These are phyloP conservation scores for Pestalotiopsis sp. DNA, from an alignment of 2,329 filamentous ascomycete species.

Conservation along the genomic window DNA sequence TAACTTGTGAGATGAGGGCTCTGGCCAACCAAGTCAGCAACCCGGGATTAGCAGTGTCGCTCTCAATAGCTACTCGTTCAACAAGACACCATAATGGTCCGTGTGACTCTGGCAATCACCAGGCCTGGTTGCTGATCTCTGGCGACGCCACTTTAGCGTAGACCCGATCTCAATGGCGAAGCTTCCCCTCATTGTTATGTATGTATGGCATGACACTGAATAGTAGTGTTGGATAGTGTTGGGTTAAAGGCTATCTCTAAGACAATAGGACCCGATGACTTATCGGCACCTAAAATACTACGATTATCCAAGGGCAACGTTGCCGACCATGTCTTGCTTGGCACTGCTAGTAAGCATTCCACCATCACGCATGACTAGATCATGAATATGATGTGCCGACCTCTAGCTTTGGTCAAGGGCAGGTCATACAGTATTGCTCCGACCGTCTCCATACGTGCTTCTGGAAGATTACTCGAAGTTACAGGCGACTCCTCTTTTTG, in stretches of 20 bases:
- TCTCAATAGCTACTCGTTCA: not conserved
- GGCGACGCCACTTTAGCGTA: not conserved
- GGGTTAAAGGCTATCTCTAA: not conserved
- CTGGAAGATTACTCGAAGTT: slow-evolving; percentile 7
- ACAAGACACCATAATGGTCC: not conserved
- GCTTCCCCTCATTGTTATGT: not conserved
- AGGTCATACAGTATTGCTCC: not conserved
- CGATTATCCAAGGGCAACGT: not conserved
- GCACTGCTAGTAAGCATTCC: not conserved
- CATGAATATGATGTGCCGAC: not conserved
- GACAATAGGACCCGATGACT: not conserved
- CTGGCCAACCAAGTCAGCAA: not conserved
- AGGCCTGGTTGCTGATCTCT: slow-evolving; percentile 4
- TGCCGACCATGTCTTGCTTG: not conserved
- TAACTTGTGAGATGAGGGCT: not conserved
- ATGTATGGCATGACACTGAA: slow-evolving; percentile 7
- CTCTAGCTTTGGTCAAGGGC: no score
- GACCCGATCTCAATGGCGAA: not conserved
- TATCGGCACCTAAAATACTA: not conserved
- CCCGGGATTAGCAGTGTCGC: not conserved
- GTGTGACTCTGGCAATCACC: slow-evolving; percentile 5
- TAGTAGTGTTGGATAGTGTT: not conserved
- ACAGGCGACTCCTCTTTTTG: not conserved
- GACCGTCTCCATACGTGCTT: not conserved
- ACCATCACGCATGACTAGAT: not conserved